Evolutionary conservation across 257 asterid genomes (phyloP).

Genomic region (Plantago ovata): DNA sequence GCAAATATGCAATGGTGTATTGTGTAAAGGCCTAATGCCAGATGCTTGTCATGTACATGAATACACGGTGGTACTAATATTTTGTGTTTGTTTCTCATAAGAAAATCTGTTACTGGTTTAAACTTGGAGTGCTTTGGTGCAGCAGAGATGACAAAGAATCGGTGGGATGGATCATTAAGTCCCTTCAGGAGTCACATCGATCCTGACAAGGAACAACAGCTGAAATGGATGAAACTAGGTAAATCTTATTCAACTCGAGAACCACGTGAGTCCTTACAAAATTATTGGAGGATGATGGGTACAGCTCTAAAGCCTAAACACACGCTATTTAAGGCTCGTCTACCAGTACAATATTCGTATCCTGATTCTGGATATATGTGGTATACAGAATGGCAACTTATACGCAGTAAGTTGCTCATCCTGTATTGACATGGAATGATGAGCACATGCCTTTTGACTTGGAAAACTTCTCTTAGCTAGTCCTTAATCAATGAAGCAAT

Average conservation of each 20-base stretch:
- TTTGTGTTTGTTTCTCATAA: too few relatives aligned
- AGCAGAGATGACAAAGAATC: conserved; percentile 36
- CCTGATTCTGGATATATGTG: conserved; percentile 22
- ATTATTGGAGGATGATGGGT: conserved; percentile 26
- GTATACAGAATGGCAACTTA: conserved; percentile 39
- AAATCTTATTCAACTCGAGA: conserved; percentile 21
- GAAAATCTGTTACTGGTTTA: too few relatives aligned
- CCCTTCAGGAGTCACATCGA: conserved; percentile 49
- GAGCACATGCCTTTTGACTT: not conserved
- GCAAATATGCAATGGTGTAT: too few relatives aligned
- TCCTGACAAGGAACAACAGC: conserved; percentile 59
- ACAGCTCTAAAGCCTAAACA: conserved; percentile 22
- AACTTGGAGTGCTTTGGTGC: not conserved
- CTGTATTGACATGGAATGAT: conserved; percentile 14
- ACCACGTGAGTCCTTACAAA: conserved; percentile 22
- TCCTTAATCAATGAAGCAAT: not conserved
- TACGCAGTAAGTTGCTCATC: conserved; percentile 38
- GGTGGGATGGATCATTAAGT: conserved; percentile 45
- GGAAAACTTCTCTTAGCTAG: not conserved
- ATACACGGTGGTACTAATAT: too few relatives aligned
- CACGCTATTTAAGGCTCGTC: conserved; percentile 23
- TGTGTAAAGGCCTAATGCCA: too few relatives aligned
- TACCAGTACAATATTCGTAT: conserved; percentile 21
- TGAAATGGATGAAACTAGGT: conserved; percentile 68
- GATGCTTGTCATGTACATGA: not conserved